A percentile compares a stretch with the other conserved stretches of the same genome.
phyloP scores from a whole-genome alignment of 257 asterid species.

The Nicotiana knightiana region DNA sequence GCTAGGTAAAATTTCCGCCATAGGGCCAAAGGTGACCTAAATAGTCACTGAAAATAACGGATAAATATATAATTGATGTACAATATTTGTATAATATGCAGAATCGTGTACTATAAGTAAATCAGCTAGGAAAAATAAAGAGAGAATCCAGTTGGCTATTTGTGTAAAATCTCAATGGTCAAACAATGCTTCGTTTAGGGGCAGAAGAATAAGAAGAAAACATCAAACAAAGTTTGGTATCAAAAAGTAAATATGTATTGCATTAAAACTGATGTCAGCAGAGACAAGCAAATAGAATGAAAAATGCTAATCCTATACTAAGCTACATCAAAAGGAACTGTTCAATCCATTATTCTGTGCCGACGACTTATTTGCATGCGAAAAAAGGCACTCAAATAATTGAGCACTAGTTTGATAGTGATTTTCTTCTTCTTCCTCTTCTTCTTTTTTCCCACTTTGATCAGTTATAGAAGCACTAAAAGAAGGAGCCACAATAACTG shows the following conservation, averaged over 20 bases:
- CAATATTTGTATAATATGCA: too few species aligned
- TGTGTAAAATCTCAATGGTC: background rate
- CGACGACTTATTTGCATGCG: constrained; percentile 6
- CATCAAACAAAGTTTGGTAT: background rate
- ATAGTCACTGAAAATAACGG: too few species aligned
- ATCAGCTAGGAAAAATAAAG: too few species aligned
- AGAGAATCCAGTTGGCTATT: too few species aligned
- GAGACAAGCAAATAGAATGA: background rate
- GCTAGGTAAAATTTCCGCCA: too few species aligned
- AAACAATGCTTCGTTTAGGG: background rate
- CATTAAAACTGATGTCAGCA: background rate
- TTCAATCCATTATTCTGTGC: background rate
- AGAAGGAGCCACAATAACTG: constrained; percentile 39
- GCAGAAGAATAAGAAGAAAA: background rate
- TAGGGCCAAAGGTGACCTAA: too few species aligned
- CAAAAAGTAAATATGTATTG: background rate
- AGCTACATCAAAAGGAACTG: background rate
- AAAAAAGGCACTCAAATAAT: background rate
- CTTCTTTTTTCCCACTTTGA: background rate
- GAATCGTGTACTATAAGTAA: too few species aligned
- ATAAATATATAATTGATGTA: too few species aligned
- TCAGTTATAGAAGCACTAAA: constrained; percentile 14
- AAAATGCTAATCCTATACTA: background rate
- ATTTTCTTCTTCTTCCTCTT: background rate
- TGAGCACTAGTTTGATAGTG: background rate